A percentile compares a stretch with the other conserved stretches of the same genome.
Conservation (phyloP, 345 rosid species). For the Sisymbrium irio region DNA sequence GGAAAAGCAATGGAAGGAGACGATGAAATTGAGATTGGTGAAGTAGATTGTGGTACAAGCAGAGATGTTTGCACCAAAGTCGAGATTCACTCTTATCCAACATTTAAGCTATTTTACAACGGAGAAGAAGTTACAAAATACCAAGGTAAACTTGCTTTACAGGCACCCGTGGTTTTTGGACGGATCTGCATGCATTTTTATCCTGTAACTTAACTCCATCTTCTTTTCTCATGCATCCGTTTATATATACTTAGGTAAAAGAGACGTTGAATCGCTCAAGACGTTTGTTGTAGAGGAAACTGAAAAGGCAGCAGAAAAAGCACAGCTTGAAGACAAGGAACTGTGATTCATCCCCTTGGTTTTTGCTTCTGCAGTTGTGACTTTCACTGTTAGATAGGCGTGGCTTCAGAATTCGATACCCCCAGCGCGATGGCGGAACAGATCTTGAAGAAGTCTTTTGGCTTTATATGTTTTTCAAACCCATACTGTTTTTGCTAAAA, state of each 20-base stretch:
- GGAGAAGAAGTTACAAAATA: slow-evolving; percentile 90
- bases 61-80: slow-evolving; percentile 81
- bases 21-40: slow-evolving; percentile 94
- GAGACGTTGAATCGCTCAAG: slow-evolving; percentile 75
- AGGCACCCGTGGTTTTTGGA: background rate
- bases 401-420: background rate
- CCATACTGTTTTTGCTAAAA: background rate
- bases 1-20: slow-evolving; percentile 90
- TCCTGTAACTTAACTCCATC: background rate
- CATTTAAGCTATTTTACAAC: slow-evolving; percentile 83
- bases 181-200: background rate
- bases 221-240: background rate
- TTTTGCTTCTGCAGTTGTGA: background rate
- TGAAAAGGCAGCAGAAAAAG: slow-evolving; percentile 79
- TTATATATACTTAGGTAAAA: slow-evolving; percentile 47
- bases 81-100: slow-evolving; percentile 92
- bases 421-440: background rate
- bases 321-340: slow-evolving; percentile 62
- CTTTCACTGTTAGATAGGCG: slow-evolving; percentile 23
- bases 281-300: slow-evolving; percentile 77
- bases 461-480: background rate
- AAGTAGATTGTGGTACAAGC: slow-evolving; percentile 79
- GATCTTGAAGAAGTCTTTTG: background rate
- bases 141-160: slow-evolving; percentile 54
- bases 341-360: slow-evolving; percentile 39